Conservation (phyloP, 257 asterid genomes). For the Gentiana straminea region DNA sequence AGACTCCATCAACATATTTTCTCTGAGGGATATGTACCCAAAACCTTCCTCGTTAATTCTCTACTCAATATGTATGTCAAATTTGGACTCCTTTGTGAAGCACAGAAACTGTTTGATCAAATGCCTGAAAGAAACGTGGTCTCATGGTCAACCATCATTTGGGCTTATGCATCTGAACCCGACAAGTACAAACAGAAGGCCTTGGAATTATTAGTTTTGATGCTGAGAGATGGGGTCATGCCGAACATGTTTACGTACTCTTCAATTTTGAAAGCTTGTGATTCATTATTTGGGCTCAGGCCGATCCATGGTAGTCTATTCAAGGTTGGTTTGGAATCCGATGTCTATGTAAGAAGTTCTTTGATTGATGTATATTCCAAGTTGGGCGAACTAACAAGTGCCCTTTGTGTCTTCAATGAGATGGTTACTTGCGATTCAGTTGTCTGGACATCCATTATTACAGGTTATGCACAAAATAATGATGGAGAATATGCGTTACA, state of each 20-base stretch:
- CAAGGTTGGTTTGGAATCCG: slow-evolving; percentile 78
- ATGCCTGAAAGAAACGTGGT: slow-evolving; percentile 60
- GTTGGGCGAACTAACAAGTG: slow-evolving; percentile 45
- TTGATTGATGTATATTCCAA: slow-evolving; percentile 58
- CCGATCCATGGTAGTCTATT: slow-evolving; percentile 60
- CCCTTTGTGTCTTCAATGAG: slow-evolving; percentile 49
- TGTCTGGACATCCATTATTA: slow-evolving; percentile 82
- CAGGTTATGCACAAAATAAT: slow-evolving; percentile 87
- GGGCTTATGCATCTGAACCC: slow-evolving; percentile 42
- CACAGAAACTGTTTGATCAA: slow-evolving; percentile 50
- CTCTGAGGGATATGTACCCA: slow-evolving; percentile 65
- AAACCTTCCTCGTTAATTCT: slow-evolving; percentile 58
- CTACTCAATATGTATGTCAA: slow-evolving; percentile 74
- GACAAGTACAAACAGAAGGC: slow-evolving; percentile 33
- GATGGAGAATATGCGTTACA: slow-evolving; percentile 63
- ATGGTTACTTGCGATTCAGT: slow-evolving; percentile 61
- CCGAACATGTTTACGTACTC: slow-evolving; percentile 91
- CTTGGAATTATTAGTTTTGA: slow-evolving; percentile 46
- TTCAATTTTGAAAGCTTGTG: slow-evolving; percentile 82
- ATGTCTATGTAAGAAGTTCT: slow-evolving; percentile 83
- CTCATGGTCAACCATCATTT: slow-evolving; percentile 76
- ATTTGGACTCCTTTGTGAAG: slow-evolving; percentile 56
- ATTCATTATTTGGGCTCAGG: slow-evolving; percentile 28
- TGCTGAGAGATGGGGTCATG: slow-evolving; percentile 66
- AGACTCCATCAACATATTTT: slow-evolving; percentile 54